These are phyloP conservation scores for Metschnikowia gelsemii DNA, from an alignment of 805 yeast species.

Conservation along the genomic window DNA sequence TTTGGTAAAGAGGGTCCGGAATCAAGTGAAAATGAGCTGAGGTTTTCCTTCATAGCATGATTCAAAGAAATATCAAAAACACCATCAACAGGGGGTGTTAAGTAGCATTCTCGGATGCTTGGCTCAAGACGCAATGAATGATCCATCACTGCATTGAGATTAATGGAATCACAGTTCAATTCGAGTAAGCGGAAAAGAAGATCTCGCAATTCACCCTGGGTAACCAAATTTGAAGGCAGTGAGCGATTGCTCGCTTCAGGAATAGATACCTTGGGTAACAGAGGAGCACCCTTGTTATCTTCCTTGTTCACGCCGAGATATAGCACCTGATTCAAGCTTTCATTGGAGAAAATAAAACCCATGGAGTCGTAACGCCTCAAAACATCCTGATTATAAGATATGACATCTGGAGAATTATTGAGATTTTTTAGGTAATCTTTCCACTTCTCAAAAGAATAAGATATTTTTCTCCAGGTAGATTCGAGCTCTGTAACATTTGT, in stretches of 20 bases:
- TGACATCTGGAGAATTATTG: conserved; percentile 42
- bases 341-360: conserved; percentile 46
- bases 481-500: conserved; percentile 55
- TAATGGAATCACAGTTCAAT: conserved; percentile 42
- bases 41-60: conserved; percentile 1
- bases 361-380: conserved; percentile 39
- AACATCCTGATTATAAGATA: conserved; percentile 41
- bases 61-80: background rate
- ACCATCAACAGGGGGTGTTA: conserved; percentile 17
- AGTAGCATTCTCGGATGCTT: conserved; percentile 43
- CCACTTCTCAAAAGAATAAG: conserved; percentile 81
- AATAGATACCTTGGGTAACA: conserved; percentile 10
- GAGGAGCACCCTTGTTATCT: conserved; percentile 24
- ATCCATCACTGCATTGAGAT: conserved; percentile 57
- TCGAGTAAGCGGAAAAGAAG: conserved; percentile 48
- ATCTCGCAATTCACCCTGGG: conserved; percentile 28
- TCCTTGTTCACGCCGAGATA: conserved; percentile 41
- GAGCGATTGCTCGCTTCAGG: conserved; percentile 2
- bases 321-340: conserved; percentile 42
- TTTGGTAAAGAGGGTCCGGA: conserved; percentile 1
- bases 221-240: background rate
- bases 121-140: conserved; percentile 67
- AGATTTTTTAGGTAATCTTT: conserved; percentile 59
- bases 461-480: conserved; percentile 62
- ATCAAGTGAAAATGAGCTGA: conserved; percentile 9